A percentile compares a stretch with the other conserved stretches of the same genome.
phyloP scores from a whole-genome alignment of 1,284 basidiomycete genomes.

The Ganoderma resinaceum region DNA sequence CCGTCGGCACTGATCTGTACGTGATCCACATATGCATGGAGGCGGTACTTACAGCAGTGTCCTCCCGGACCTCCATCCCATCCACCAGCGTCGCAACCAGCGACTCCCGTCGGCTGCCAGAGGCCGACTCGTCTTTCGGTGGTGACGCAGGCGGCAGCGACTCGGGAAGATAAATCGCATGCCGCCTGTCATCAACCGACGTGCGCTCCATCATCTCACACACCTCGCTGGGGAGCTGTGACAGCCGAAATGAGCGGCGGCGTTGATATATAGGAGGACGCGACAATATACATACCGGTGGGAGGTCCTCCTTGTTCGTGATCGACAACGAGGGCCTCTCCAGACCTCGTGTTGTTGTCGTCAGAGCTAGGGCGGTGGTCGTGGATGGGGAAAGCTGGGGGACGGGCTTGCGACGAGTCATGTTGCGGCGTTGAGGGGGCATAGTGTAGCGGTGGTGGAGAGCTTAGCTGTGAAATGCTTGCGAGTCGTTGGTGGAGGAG shows the following conservation, averaged over 20 bases:
- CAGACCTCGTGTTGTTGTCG: constrained; percentile 31
- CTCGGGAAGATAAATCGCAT: constrained; percentile 28
- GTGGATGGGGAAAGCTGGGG: constrained; percentile 67
- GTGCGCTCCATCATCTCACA: constrained; percentile 51
- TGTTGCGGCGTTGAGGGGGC: constrained; percentile 36
- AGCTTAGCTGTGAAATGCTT: neutral
- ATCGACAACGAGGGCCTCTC: constrained; percentile 41
- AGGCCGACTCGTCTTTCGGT: constrained; percentile 17
- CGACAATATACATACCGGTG: constrained; percentile 48
- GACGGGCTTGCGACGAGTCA: constrained; percentile 72
- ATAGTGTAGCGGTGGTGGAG: constrained; percentile 17
- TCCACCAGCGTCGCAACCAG: constrained; percentile 21
- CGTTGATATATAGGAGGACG: constrained; percentile 3
- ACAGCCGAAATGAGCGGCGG: constrained; percentile 29
- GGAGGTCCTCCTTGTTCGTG: constrained; percentile 43
- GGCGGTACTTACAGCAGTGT: constrained; percentile 20
- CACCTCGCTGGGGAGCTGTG: constrained; percentile 60
- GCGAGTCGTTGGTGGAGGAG: constrained; percentile 11
- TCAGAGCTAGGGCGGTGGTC: constrained; percentile 50
- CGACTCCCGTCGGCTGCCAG: constrained; percentile 23
- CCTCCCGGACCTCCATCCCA: constrained; percentile 39
- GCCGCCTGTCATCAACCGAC: constrained; percentile 40
- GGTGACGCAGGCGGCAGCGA: constrained; percentile 17
- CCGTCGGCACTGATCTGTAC: constrained; percentile 15
- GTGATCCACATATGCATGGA: constrained; percentile 19